Percentiles rank a stretch among this genome's conserved stretches.
phyloP scores from a whole-genome alignment of 1,284 basidiomycete genomes.

The Cryptococcus sp. region DNA sequence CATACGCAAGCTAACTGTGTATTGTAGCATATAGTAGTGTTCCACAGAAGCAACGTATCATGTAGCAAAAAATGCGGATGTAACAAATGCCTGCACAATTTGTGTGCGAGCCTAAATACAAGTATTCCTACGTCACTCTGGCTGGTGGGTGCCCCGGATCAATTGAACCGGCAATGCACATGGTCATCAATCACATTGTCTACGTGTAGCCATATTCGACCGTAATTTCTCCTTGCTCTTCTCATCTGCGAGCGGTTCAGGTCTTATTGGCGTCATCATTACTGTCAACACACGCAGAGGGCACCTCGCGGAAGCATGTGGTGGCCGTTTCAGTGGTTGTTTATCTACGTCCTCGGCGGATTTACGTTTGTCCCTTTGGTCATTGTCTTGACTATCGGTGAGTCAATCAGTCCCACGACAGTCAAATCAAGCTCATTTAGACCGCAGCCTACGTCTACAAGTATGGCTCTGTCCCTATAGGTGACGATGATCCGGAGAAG shows the following conservation, averaged over 20 bases:
- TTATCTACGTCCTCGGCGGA: slow-evolving; percentile 78
- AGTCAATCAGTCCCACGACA: slow-evolving; percentile 15
- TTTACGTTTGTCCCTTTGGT: slow-evolving; percentile 79
- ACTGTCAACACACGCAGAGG: not conserved
- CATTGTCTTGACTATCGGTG: slow-evolving; percentile 58
- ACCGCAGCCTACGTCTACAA: slow-evolving; percentile 42
- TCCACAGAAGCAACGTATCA: no score
- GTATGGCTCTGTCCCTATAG: slow-evolving; percentile 77
- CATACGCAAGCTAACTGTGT: no score
- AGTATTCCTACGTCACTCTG: no score
- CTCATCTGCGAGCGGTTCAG: not conserved
- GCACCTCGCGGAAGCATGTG: slow-evolving; percentile 23
- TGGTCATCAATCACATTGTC: no score
- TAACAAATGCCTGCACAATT: no score
- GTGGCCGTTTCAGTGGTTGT: slow-evolving; percentile 36
- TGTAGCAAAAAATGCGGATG: no score
- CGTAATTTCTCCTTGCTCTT: not conserved
- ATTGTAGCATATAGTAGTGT: no score
- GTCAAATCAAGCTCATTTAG: no score
- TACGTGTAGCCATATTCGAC: no score
- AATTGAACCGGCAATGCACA: no score
- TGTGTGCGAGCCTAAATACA: no score
- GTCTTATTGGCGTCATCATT: not conserved
- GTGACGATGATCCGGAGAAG: slow-evolving; percentile 59
- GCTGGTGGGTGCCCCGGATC: no score